Percentiles rank a stretch among this genome's conserved stretches.
Evolutionary conservation across 2,329 filamentous ascomycete genomes (phyloP).

Genomic region (Leptodontidium sp.): DNA sequence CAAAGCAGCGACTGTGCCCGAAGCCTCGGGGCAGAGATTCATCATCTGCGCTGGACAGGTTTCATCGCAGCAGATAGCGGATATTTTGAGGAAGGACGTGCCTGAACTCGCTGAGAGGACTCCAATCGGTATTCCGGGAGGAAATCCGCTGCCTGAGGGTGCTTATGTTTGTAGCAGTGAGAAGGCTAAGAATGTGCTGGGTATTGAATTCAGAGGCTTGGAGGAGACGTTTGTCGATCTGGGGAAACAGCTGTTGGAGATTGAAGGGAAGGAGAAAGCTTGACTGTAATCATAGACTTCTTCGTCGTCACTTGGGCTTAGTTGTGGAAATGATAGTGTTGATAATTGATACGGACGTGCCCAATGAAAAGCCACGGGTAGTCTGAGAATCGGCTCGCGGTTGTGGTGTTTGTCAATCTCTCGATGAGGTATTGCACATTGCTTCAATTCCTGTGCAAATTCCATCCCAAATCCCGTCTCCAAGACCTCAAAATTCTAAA

Average conservation of each 20-base stretch:
- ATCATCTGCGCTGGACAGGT: conserved; percentile 67
- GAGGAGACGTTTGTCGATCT: conserved; percentile 43
- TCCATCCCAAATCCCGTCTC: not conserved
- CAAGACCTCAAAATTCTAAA: not conserved
- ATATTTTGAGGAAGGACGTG: conserved; percentile 61
- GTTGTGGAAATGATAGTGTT: too few species aligned
- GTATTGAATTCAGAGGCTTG: conserved; percentile 29
- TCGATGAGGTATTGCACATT: too few species aligned
- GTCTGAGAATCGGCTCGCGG: too few species aligned
- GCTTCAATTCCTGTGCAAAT: too few species aligned
- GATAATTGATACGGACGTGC: too few species aligned
- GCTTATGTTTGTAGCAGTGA: conserved; percentile 32
- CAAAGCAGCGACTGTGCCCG: conserved; percentile 61
- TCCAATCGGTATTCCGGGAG: conserved; percentile 51
- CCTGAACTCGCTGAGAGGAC: conserved; percentile 58
- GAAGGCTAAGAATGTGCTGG: conserved; percentile 31
- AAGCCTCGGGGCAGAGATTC: conserved; percentile 67
- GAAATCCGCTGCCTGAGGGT: conserved; percentile 22
- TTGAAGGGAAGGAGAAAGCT: conserved; percentile 28
- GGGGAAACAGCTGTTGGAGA: conserved; percentile 37
- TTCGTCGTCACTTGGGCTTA: too few species aligned
- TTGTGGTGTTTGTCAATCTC: too few species aligned
- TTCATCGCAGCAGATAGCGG: conserved; percentile 63
- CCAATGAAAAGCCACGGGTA: too few species aligned
- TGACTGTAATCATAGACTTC: not conserved